A percentile compares a stretch with the other conserved stretches of the same genome.
These are phyloP conservation scores for Russula virescens DNA, from an alignment of 768 basidiomycete genomes.

Conservation along the genomic window DNA sequence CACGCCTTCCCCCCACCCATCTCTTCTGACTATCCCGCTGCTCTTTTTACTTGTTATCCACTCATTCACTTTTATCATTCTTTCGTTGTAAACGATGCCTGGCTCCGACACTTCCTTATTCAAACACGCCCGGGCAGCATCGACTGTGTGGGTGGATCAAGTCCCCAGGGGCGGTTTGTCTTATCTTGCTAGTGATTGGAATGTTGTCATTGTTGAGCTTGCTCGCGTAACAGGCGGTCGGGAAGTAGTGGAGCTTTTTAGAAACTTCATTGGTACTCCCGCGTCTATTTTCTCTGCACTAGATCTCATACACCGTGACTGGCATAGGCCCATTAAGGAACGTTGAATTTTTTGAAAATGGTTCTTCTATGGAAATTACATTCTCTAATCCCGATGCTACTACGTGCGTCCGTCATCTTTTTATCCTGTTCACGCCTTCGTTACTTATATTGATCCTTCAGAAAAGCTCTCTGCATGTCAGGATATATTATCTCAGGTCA, in stretches of 20 bases:
- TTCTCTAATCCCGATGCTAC: constrained; percentile 50
- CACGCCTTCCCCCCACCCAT: background rate
- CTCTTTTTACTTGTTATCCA: background rate
- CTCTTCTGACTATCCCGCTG: background rate
- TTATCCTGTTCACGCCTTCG: constrained; percentile 2
- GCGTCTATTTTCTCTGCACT: constrained; percentile 7
- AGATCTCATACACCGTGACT: background rate
- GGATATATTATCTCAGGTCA: constrained; percentile 52
- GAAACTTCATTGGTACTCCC: constrained; percentile 47
- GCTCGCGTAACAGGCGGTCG: constrained; percentile 32
- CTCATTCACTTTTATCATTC: background rate
- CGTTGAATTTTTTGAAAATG: constrained; percentile 24
- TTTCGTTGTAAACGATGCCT: background rate
- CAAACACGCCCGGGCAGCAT: constrained; percentile 13
- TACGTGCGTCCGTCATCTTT: constrained; percentile 36
- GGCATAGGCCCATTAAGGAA: constrained; percentile 15
- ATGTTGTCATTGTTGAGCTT: background rate
- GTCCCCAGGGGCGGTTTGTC: constrained; percentile 19
- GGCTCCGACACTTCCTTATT: constrained; percentile 14
- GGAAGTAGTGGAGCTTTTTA: constrained; percentile 54
- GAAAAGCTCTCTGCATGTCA: constrained; percentile 64
- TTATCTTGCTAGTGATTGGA: background rate
- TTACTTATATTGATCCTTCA: constrained; percentile 26
- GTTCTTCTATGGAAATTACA: constrained; percentile 44
- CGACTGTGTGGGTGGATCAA: constrained; percentile 21